Conservation (phyloP, 192 early-diverging fungal genomes). For the Chytriomyces sp. region DNA sequence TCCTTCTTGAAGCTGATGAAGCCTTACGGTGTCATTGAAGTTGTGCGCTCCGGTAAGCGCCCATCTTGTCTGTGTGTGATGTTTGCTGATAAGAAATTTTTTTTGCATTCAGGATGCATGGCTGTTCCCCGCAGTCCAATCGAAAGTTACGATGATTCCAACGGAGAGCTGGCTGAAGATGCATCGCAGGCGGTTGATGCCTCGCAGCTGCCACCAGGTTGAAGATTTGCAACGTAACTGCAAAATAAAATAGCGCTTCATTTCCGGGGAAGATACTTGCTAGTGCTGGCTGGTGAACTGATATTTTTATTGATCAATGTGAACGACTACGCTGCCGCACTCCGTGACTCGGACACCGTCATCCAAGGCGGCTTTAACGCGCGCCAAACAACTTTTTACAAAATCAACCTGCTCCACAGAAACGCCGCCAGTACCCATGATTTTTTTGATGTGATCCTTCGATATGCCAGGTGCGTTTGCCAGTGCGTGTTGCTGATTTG, state of each 20-base stretch:
- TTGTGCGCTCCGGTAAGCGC: slow-evolving; percentile 78
- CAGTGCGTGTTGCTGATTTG: background rate
- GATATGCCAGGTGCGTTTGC: background rate
- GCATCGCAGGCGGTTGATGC: slow-evolving; percentile 79
- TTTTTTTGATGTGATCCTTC: background rate
- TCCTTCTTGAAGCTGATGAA: slow-evolving; percentile 91
- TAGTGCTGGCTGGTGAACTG: too few relatives aligned
- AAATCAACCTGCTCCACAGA: slow-evolving; percentile 3
- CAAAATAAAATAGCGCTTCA: background rate
- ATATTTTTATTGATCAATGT: too few relatives aligned
- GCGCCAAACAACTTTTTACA: slow-evolving; percentile 1
- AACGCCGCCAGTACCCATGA: background rate
- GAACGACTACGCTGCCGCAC: slow-evolving; percentile 22
- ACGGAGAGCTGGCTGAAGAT: slow-evolving; percentile 55
- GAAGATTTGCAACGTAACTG: slow-evolving; percentile 34
- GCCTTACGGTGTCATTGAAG: slow-evolving; percentile 95
- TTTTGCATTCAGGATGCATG: slow-evolving; percentile 74
- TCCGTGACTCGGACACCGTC: slow-evolving; percentile 16
- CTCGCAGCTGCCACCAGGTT: slow-evolving; percentile 91
- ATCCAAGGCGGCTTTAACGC: slow-evolving; percentile 6
- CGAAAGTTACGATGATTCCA: slow-evolving; percentile 68
- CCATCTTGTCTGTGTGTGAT: background rate
- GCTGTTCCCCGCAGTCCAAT: slow-evolving; percentile 93
- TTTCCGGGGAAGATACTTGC: too few relatives aligned
- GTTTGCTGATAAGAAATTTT: background rate